phyloP scores from a whole-genome alignment of 163 green algal species.

The Smithsoniella earleae region DNA sequence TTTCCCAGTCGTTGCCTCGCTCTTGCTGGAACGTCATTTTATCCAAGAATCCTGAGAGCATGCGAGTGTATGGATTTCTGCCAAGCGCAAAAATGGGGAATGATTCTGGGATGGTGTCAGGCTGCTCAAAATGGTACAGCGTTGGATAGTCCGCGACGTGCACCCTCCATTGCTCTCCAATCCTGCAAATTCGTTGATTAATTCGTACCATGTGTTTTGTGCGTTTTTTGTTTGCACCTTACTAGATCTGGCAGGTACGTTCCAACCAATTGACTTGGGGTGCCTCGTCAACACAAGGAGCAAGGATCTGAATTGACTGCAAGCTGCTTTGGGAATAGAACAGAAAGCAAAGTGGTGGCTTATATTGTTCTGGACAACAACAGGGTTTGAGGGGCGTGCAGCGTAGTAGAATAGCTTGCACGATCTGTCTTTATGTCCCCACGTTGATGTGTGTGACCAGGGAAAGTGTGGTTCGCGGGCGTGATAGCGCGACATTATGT shows the following conservation, averaged over 20 bases:
- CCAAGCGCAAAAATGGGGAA: background rate
- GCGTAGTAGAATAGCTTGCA: background rate
- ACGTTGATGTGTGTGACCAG: too few species aligned
- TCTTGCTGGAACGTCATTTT: background rate
- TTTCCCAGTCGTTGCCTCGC: slow-evolving; percentile 13
- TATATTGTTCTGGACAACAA: slow-evolving; percentile 8
- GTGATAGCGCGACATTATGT: too few species aligned
- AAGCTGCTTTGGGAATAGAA: slow-evolving; percentile 3
- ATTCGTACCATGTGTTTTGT: too few species aligned
- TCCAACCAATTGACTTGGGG: background rate
- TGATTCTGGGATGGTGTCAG: background rate
- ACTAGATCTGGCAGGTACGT: too few species aligned
- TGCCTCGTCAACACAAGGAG: slow-evolving; percentile 11
- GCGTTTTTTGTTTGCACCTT: too few species aligned
- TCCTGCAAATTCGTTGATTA: slow-evolving; percentile 3
- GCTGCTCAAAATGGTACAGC: background rate
- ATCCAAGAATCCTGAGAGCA: slow-evolving; percentile 17
- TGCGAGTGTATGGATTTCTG: slow-evolving; percentile 20
- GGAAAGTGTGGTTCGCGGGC: too few species aligned
- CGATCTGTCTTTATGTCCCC: too few species aligned
- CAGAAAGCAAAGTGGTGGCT: background rate
- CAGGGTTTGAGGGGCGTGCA: background rate
- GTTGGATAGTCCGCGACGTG: slow-evolving; percentile 1
- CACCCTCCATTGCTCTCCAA: slow-evolving; percentile 14
- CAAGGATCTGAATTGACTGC: slow-evolving; percentile 12